Evolutionary conservation across 1,139 yeast genomes (phyloP), one percentile per base, ranked within the genome.

Genomic region (Pneumocystis oryctolagi): DNA sequence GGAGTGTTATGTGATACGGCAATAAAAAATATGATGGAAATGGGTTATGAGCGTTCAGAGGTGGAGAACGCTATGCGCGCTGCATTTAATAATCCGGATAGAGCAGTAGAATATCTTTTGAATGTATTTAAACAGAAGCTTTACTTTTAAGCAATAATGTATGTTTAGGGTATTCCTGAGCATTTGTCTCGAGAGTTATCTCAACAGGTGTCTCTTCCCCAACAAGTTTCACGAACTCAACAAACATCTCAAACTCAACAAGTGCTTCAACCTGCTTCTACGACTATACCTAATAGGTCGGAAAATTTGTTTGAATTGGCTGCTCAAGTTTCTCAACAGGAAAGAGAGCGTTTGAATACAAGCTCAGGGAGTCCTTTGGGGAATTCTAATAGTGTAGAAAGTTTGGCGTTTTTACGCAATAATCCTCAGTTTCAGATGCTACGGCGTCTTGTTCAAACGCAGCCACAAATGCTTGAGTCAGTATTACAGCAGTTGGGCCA

Each of bases 1-100:
- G 94, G 94, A 18, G 72, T 76, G 59, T 84, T 81, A 64, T 78
- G 89, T 68, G 87, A 85, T 68, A 78, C 84, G 18, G 84, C 87
- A 30, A 82, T 92, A 66, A 81, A 79, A 67, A 86, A 86, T 71
- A 89, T 92, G 72, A 82, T 89, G 84, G 97, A 89, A 70, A 89
- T 92, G 97, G 98, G 98, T 16, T 94, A 89, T 73, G 89, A 87
- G 62, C 83, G 96, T 70, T 80, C 83, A 5, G 88, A 88, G 72
- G 97, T 89, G 35, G 95, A 89, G 75, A 81, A 83, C 58, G 98
- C 99, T 0, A 79, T 92, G 73, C 83, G 95, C 71, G 96, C 97
- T 20, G 97, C 98, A 0, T 92, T 84, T 76, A 92, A 92, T 75
- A 90, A 92, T 75, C 98, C 99, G 32, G 97, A 92, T 72, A 84